Base-by-base conservation (phyloP, 257 asterid species). In the Leonotis leonurus region DNA sequence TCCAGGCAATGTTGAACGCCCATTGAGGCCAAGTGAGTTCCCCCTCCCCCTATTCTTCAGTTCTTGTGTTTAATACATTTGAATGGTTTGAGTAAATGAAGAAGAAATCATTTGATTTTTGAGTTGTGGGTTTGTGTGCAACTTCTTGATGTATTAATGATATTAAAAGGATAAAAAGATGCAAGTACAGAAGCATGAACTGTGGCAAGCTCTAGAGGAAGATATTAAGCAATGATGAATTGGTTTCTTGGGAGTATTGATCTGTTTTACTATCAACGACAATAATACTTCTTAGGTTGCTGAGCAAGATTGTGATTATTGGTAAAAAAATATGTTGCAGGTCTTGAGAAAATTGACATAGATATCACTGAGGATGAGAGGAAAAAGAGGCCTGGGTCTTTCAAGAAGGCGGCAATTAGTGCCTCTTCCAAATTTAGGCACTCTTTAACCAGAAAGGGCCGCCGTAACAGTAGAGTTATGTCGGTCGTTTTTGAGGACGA, bases 1-100 rank as follows among this genome's bases (percentile, higher is more conserved):
- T 73, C 73, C 87, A 18, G 92, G 82, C 74, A 75, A 78, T 70
- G 64, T 70, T 29, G 93, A 87, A 62, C 80, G 82, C 65, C 85
- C 86, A 1, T n/a, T 46, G 27, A 80, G 81, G 84, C 85, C 85
- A 58, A 84, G 91, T 84, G 68, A 72, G 91, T 22, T 16, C 21
- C 0, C 35, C 1, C 10, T 62, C 4, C 1, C 5, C 12, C 49
- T 27, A 6, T 52, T 33, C 45, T 14, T 14, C 9, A 1, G 11
- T 54, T 22, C 4, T 8, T 3, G 3, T 61, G 4, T 27, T 2
- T 43, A 6, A 9, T 30, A 7, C 5, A 11, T 14, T 27, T 54
- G 26, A 54, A 29, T 30, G 43, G 0, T 29, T 14, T 7, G 59
- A 6, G 59, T 52, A 8, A 27, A 52, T 27, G 22, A 52, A 36